Conservation (phyloP, 495 filamentous ascomycete genomes). For the Aspergillus taichungensis region DNA sequence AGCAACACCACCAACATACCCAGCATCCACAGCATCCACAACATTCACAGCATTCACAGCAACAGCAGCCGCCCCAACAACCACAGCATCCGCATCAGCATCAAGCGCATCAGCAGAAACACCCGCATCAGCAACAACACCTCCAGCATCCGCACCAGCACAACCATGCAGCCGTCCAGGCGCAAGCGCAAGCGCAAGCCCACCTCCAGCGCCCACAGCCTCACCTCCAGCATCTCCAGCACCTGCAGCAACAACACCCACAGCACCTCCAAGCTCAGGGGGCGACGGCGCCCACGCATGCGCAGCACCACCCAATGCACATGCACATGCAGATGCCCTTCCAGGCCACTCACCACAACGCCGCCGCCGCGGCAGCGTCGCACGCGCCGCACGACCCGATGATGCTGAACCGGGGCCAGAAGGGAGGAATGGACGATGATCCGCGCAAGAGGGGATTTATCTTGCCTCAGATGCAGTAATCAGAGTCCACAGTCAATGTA, state of each 20-base stretch:
- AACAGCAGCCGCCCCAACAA: constrained; percentile 4
- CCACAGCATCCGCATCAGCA: constrained; percentile 3
- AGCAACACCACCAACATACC: constrained; percentile 4
- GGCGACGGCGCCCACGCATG: too few relatives aligned
- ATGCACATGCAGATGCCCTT: too few relatives aligned
- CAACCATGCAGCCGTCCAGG: background rate
- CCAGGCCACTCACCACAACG: background rate
- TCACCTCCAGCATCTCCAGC: constrained; percentile 5
- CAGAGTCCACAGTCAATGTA: too few relatives aligned
- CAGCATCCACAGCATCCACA: constrained; percentile 5
- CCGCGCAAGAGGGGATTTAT: constrained; percentile 25
- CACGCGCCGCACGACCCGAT: constrained; percentile 5
- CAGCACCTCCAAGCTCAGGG: too few relatives aligned
- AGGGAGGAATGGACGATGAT: constrained; percentile 24
- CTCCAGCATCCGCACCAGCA: constrained; percentile 6
- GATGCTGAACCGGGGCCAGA: constrained; percentile 17
- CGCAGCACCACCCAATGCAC: too few relatives aligned
- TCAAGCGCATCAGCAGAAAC: background rate
- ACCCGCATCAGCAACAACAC: constrained; percentile 6
- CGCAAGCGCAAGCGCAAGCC: constrained; percentile 4
- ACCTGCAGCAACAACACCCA: constrained; percentile 1
- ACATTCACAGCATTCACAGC: constrained; percentile 9
- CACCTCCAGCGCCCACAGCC: background rate
- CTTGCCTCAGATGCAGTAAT: constrained; percentile 19
- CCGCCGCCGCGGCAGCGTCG: background rate